These are phyloP conservation scores for Pisolithus microcarpus DNA, from an alignment of 768 basidiomycete genomes.

Conservation along the genomic window DNA sequence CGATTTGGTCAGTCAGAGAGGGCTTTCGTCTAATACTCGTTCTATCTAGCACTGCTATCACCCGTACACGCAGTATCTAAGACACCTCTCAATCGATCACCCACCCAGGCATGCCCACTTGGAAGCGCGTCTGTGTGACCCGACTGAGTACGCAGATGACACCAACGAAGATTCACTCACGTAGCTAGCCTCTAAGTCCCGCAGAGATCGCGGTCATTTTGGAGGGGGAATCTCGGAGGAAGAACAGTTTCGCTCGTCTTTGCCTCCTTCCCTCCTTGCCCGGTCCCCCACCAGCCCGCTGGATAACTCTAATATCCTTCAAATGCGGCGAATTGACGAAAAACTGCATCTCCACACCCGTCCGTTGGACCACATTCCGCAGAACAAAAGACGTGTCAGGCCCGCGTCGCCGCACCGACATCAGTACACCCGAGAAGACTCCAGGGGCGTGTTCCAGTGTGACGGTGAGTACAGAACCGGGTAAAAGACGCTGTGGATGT, in stretches of 20 bases:
- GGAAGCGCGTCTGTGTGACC: slow-evolving; percentile 1
- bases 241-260: slow-evolving; percentile 76
- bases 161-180: slow-evolving; percentile 11
- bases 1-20: background rate
- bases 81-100: background rate
- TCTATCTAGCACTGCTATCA: background rate
- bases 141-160: too few species aligned
- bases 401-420: slow-evolving; percentile 76
- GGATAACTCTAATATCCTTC: slow-evolving; percentile 78
- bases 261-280: slow-evolving; percentile 48
- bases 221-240: slow-evolving; percentile 73
- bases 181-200: slow-evolving; percentile 1
- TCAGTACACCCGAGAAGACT: slow-evolving; percentile 82
- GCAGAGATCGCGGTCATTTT: slow-evolving; percentile 73
- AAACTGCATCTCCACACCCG: slow-evolving; percentile 91
- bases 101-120: background rate
- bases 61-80: background rate
- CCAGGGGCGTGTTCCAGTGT: slow-evolving; percentile 71
- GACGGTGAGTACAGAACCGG: slow-evolving; percentile 85
- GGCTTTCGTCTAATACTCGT: too few species aligned
- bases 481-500: slow-evolving; percentile 58
- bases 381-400: slow-evolving; percentile 83
- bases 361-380: slow-evolving; percentile 85
- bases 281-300: slow-evolving; percentile 39
- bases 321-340: slow-evolving; percentile 81